Percentiles rank a stretch among this genome's conserved stretches.
Conservation (phyloP, 108 stramenopile genomes). For the Hondaea fermentalgiana region DNA sequence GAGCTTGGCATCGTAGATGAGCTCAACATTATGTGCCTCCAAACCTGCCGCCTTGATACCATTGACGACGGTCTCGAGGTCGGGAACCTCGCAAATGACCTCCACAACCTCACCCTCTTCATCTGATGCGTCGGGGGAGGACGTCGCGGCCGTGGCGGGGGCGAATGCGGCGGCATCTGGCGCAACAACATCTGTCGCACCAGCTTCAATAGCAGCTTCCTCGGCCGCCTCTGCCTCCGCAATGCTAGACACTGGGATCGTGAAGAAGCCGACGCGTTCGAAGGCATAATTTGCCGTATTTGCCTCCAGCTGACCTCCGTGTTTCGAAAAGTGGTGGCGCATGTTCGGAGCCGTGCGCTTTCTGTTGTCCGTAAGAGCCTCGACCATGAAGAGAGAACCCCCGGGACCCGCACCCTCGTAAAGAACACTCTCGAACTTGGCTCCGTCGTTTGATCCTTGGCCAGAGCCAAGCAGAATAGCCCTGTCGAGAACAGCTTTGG, state of each 20-base stretch:
- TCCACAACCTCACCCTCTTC: neutral
- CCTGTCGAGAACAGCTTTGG: neutral
- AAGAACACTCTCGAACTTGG: neutral
- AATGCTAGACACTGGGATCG: neutral
- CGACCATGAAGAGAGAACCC: neutral
- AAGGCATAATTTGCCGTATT: neutral
- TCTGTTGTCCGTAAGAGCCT: slow-evolving; percentile 6
- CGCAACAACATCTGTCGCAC: neutral
- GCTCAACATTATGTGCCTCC: neutral
- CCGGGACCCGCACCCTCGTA: neutral
- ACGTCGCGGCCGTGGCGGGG: neutral
- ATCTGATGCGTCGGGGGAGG: neutral
- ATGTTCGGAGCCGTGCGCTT: neutral
- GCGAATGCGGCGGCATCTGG: neutral
- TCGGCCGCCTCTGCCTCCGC: neutral
- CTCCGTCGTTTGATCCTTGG: neutral
- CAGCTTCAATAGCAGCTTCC: neutral
- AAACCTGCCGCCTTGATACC: neutral
- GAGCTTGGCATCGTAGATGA: neutral
- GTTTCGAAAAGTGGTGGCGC: neutral
- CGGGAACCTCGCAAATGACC: neutral
- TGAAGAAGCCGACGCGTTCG: neutral
- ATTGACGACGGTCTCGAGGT: neutral
- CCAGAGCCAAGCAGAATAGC: neutral
- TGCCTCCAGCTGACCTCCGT: slow-evolving; percentile 12